Conservation (phyloP, 2,329 filamentous ascomycete species). For the Clarireedia homoeocarpa region DNA sequence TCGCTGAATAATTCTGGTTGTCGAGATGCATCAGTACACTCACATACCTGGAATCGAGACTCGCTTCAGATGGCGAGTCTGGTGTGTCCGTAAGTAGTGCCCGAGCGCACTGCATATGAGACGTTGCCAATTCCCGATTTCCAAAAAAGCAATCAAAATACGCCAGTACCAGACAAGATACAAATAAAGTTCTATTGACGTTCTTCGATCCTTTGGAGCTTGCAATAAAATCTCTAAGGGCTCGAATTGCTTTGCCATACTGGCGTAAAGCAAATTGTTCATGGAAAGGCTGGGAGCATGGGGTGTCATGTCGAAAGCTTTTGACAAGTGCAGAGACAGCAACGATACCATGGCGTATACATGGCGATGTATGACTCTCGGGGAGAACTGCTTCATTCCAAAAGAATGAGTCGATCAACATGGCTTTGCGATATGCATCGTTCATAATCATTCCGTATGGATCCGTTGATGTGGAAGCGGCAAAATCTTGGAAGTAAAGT, state of each 20-base stretch:
- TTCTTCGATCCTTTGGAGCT: neutral
- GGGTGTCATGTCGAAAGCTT: constrained; percentile 10
- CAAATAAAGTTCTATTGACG: constrained; percentile 12
- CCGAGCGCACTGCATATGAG: constrained; percentile 39
- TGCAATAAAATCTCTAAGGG: constrained; percentile 17
- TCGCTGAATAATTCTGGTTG: constrained; percentile 33
- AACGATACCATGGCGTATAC: constrained; percentile 23
- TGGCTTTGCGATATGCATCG: neutral
- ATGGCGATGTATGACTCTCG: constrained; percentile 14
- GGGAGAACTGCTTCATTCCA: constrained; percentile 18
- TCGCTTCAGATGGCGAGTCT: constrained; percentile 19
- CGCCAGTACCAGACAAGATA: constrained; percentile 20
- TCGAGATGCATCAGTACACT: constrained; percentile 54
- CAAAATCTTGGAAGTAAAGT: constrained; percentile 21
- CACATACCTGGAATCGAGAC: constrained; percentile 45
- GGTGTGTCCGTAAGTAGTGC: constrained; percentile 17
- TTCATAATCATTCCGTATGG: constrained; percentile 7
- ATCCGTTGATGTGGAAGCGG: constrained; percentile 14
- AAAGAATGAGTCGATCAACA: constrained; percentile 43
- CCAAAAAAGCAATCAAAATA: constrained; percentile 24
- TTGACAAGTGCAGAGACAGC: constrained; percentile 20
- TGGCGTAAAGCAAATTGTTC: constrained; percentile 22
- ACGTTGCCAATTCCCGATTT: constrained; percentile 47
- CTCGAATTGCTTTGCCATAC: constrained; percentile 22
- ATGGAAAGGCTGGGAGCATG: constrained; percentile 11